Evolutionary conservation across 176 grass and related monocot species (phyloP).

Genomic region (Oropetium thomaeum): DNA sequence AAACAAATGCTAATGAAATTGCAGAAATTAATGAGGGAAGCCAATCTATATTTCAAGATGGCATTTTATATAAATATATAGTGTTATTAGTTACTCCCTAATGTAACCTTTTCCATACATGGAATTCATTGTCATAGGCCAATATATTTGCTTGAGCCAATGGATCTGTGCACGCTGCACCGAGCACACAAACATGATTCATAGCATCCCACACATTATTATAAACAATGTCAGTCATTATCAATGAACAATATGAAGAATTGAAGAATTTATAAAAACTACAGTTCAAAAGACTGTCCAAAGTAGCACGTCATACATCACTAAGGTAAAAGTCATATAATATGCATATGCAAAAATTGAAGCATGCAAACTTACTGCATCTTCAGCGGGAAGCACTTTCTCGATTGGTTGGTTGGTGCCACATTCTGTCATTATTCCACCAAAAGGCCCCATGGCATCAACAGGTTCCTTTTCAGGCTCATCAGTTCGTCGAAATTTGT

Average conservation of each 20-base stretch:
- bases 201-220: not conserved
- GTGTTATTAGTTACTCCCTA: not conserved
- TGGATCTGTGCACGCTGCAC: not conserved
- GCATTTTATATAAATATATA: not conserved
- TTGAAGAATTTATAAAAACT: not conserved
- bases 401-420: constrained; percentile 65
- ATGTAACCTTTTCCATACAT: not conserved
- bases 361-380: constrained; percentile 63
- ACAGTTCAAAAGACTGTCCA: constrained; percentile 11
- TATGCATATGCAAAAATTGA: constrained; percentile 1
- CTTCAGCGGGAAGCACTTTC: constrained; percentile 66
- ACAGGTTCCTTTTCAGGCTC: constrained; percentile 44
- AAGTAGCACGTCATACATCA: not conserved
- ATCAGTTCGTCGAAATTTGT: constrained; percentile 55
- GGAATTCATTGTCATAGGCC: not conserved
- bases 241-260: not conserved
- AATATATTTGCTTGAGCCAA: constrained; percentile 4
- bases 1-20: not conserved
- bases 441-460: constrained; percentile 43
- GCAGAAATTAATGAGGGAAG: not conserved
- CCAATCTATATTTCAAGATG: not conserved
- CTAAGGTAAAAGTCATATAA: not conserved
- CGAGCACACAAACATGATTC: constrained; percentile 27
- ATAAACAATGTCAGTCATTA: not conserved
- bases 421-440: constrained; percentile 67